These are phyloP conservation scores for Coccinonectria pachysandricola DNA, from an alignment of 2,329 filamentous ascomycete species.

Conservation along the genomic window DNA sequence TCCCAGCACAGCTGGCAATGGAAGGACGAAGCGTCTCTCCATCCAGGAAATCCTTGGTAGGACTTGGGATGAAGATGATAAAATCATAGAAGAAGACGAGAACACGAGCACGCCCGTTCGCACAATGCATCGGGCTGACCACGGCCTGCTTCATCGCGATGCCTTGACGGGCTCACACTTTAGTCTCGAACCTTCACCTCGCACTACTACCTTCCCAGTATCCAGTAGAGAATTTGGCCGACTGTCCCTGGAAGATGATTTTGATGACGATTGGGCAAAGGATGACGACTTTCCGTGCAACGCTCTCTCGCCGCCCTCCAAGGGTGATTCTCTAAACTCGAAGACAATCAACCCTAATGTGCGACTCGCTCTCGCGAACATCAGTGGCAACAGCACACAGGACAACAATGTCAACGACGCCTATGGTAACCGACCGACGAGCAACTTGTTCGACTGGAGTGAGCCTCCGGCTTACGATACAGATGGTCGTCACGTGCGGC, in stretches of 20 bases:
- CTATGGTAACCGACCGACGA: constrained; percentile 40
- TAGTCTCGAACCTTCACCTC: constrained; percentile 20
- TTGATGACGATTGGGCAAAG: constrained; percentile 52
- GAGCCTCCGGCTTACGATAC: constrained; percentile 56
- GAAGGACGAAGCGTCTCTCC: constrained; percentile 43
- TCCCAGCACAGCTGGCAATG: constrained; percentile 44
- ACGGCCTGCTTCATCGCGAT: constrained; percentile 5
- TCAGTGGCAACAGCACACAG: constrained; percentile 36
- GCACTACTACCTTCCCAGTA: constrained; percentile 24
- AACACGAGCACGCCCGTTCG: constrained; percentile 41
- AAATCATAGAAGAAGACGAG: constrained; percentile 56
- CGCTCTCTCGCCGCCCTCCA: constrained; percentile 46
- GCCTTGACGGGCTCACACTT: constrained; percentile 16
- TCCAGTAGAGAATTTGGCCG: constrained; percentile 36
- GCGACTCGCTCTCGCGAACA: constrained; percentile 41
- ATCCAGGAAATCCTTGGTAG: constrained; percentile 49
- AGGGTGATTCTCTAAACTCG: constrained; percentile 40
- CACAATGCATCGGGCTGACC: constrained; percentile 22
- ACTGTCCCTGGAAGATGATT: constrained; percentile 50
- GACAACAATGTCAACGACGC: constrained; percentile 18
- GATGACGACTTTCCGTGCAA: constrained; percentile 43
- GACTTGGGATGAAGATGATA: constrained; percentile 43
- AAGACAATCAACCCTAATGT: constrained; percentile 42
- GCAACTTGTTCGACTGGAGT: constrained; percentile 71
- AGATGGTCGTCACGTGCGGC: constrained; percentile 49